Evolutionary conservation across 768 basidiomycete species (phyloP).

Genomic region (Mycena belliarum): DNA sequence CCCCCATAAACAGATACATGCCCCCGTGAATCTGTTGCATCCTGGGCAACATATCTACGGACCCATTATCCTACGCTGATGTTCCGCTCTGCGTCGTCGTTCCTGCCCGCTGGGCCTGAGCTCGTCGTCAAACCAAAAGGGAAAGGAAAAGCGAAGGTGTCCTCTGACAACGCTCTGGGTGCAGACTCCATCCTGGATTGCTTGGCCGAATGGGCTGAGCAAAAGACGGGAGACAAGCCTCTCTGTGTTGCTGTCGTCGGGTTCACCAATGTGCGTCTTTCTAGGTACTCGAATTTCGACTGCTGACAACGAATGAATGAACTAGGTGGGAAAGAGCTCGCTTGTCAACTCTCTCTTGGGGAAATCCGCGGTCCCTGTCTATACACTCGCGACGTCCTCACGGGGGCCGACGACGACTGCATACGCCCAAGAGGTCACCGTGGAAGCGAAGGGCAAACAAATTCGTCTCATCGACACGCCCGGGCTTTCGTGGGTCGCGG

Average conservation of each 20-base stretch:
- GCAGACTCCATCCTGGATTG: conserved; percentile 49
- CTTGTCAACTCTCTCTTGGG: conserved; percentile 77
- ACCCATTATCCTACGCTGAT: conserved; percentile 61
- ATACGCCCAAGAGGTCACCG: conserved; percentile 60
- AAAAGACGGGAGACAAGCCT: conserved; percentile 49
- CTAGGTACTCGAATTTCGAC: not conserved
- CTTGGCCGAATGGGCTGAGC: conserved; percentile 48
- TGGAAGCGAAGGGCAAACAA: conserved; percentile 47
- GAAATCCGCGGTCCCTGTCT: conserved; percentile 55
- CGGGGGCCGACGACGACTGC: conserved; percentile 73
- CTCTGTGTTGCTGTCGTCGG: conserved; percentile 80
- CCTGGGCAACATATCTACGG: conserved; percentile 70
- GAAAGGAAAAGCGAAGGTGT: conserved; percentile 45
- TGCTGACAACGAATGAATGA: conserved; percentile 30
- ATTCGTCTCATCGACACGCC: conserved; percentile 85
- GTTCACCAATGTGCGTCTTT: conserved; percentile 68
- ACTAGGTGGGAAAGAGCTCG: conserved; percentile 80
- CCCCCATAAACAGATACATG: conserved; percentile 61
- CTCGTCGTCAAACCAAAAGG: conserved; percentile 35
- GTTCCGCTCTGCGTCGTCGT: conserved; percentile 73
- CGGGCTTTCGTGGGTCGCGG: conserved; percentile 63
- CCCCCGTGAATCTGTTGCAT: conserved; percentile 70
- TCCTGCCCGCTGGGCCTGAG: conserved; percentile 45
- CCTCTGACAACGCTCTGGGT: conserved; percentile 62
- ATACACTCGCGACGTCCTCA: conserved; percentile 51